phyloP scores from a whole-genome alignment of 768 basidiomycete genomes.

The Dentipellis sp. region DNA sequence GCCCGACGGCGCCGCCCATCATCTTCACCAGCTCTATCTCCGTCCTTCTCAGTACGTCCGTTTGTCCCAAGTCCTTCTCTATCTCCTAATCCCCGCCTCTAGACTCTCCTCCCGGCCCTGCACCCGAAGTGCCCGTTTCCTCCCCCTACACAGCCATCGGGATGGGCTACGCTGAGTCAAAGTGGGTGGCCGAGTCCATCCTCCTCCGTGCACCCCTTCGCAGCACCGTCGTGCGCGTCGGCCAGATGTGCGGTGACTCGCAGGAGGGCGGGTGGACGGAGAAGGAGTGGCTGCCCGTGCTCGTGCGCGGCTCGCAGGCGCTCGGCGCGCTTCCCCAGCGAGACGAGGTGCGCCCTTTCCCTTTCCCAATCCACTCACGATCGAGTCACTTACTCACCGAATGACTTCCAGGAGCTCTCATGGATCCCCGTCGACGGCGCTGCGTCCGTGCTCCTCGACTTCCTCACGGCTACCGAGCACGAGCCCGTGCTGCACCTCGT shows the following conservation, averaged over 20 bases:
- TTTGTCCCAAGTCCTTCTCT: not conserved
- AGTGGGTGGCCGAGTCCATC: constrained; percentile 35
- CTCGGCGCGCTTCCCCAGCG: constrained; percentile 21
- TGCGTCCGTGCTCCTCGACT: constrained; percentile 25
- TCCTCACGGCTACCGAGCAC: constrained; percentile 11
- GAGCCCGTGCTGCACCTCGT: constrained; percentile 26
- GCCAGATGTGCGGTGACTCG: constrained; percentile 34
- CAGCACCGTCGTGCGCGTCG: constrained; percentile 31
- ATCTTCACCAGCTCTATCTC: constrained; percentile 3
- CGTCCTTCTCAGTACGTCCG: not conserved
- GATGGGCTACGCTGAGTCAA: constrained; percentile 37
- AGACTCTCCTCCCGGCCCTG: not conserved
- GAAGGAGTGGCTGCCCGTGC: constrained; percentile 37
- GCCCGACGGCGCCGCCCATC: not conserved
- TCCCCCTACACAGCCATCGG: constrained; percentile 24
- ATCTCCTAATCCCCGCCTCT: not conserved
- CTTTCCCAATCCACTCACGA: not conserved
- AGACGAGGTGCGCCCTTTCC: constrained; percentile 19
- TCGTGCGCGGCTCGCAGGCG: constrained; percentile 21
- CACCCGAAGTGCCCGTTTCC: constrained; percentile 26
- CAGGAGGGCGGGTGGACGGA: constrained; percentile 33
- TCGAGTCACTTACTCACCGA: not conserved
- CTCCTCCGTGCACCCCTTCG: constrained; percentile 24
- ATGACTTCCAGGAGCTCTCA: constrained; percentile 22
- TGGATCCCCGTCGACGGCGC: constrained; percentile 36